A percentile compares a stretch with the other conserved stretches of the same genome.
Evolutionary conservation across 2,329 filamentous ascomycete species (phyloP).

Genomic region (Botrytis squamosa): DNA sequence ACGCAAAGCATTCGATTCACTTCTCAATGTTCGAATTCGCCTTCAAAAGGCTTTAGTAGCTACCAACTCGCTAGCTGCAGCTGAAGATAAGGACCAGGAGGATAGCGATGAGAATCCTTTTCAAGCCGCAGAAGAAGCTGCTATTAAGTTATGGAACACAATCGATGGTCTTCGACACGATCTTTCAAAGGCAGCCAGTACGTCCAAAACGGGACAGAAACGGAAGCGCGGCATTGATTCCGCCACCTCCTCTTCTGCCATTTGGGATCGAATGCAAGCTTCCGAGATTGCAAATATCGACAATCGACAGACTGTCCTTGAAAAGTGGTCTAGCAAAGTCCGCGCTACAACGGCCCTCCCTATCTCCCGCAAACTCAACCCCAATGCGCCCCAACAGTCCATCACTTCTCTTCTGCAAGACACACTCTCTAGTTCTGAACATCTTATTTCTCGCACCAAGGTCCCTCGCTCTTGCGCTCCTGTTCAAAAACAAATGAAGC

Average conservation of each 20-base stretch:
- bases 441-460: constrained; percentile 66
- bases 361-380: constrained; percentile 57
- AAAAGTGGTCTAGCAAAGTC: constrained; percentile 88
- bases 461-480: constrained; percentile 76
- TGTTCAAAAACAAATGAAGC: constrained; percentile 58
- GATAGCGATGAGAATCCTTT: constrained; percentile 50
- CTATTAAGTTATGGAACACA: constrained; percentile 79
- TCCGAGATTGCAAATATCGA: constrained; percentile 60
- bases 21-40: constrained; percentile 87
- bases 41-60: constrained; percentile 87
- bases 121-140: constrained; percentile 79
- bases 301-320: constrained; percentile 69
- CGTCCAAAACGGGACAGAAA: constrained; percentile 54
- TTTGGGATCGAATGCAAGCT: constrained; percentile 70
- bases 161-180: constrained; percentile 68
- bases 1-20: constrained; percentile 78
- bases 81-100: constrained; percentile 46
- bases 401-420: constrained; percentile 67
- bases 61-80: constrained; percentile 66
- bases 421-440: constrained; percentile 65
- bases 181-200: constrained; percentile 51
- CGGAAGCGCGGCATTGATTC: constrained; percentile 55
- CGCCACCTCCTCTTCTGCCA: constrained; percentile 58
- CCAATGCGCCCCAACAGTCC: constrained; percentile 52
- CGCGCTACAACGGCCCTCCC: constrained; percentile 58